Evolutionary conservation across 2,329 filamentous ascomycete species (phyloP), one percentile per base, ranked within the genome.

Genomic region (Trichoderma brevicompactum): DNA sequence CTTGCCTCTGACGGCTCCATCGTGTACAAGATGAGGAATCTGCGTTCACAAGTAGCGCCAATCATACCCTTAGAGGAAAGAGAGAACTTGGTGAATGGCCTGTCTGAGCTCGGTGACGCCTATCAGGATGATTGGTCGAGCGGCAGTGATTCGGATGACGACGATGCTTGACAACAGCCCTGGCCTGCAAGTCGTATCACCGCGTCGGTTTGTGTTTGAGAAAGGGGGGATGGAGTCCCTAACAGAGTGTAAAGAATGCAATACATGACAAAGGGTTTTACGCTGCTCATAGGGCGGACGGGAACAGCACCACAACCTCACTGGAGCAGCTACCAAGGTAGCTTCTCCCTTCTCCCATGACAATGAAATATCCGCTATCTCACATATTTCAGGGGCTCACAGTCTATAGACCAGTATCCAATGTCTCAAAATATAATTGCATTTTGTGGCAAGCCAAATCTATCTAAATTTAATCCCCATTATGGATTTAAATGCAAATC

Each of bases 81-180:
- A 48, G 95, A 99, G 77, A 82, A 83, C 2, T 81, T 98, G n/a
- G 86, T 87, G 52, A 95, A 96, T 73, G 88, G 90, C 12, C 81
- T 99, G 44, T 88, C 90, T 28, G 89, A 91, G 66, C 88, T 98
- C 72, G 89, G 90, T 1, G 94, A 97, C 73, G 91, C 91, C 66
- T 98, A 97, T 75, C 88, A 92, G 70, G 92, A 95, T 67, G 92
- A 92, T 1, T 97, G 92, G 91, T 88, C 87, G 12, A 92, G 90
- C 72, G 92, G 88, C 28, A 89, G 87, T 65, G 90, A 92, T 70
- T 83, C 87, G 8, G 89, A 87, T 19, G 88, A 92, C 65, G 89
- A 92, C 58, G 81, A 85, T 12, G 46, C 52, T 19, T 61, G 23
- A 61, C n/a, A 19, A 41, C 15, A 13, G 2, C 19, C 38, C 15